Evolutionary conservation across 2,329 filamentous ascomycete species (phyloP).

Genomic region (Tolypocladium ophioglossoides): DNA sequence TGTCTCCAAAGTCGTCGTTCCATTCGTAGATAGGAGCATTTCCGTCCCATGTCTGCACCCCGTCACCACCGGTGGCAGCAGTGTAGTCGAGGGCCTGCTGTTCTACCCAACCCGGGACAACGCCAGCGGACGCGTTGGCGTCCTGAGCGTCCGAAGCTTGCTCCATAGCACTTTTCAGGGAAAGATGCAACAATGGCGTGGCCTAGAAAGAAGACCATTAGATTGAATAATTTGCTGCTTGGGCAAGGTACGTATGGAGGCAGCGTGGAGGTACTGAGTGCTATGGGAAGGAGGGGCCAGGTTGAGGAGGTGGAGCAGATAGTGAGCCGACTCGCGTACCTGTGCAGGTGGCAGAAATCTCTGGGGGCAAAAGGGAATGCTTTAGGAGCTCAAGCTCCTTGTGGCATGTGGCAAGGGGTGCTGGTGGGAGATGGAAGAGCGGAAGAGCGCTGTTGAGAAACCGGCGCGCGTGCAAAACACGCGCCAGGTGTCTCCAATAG

Average conservation of each 20-base stretch:
- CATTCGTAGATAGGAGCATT: constrained; percentile 68
- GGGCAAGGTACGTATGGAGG: neutral
- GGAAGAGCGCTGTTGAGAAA: neutral
- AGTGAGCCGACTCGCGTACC: neutral
- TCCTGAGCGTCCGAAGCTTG: neutral
- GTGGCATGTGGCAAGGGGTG: neutral
- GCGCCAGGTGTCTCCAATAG: neutral
- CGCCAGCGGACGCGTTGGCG: constrained; percentile 15
- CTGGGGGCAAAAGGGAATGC: neutral
- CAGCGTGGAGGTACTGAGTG: neutral
- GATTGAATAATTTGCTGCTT: neutral
- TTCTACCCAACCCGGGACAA: constrained; percentile 32
- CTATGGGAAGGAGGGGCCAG: neutral
- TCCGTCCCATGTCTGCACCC: constrained; percentile 30
- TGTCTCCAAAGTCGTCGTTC: constrained; percentile 75
- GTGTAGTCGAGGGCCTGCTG: constrained; percentile 38
- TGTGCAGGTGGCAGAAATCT: neutral
- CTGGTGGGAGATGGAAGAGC: neutral
- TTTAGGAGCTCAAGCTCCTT: neutral
- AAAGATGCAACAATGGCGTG: neutral
- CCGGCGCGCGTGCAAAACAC: neutral
- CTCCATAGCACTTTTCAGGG: constrained; percentile 4
- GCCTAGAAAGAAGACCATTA: neutral
- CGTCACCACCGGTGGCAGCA: constrained; percentile 8
- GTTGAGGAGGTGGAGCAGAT: neutral